Conservation (phyloP, 208 protist genomes). For the Acanthamoeba triangularis region DNA sequence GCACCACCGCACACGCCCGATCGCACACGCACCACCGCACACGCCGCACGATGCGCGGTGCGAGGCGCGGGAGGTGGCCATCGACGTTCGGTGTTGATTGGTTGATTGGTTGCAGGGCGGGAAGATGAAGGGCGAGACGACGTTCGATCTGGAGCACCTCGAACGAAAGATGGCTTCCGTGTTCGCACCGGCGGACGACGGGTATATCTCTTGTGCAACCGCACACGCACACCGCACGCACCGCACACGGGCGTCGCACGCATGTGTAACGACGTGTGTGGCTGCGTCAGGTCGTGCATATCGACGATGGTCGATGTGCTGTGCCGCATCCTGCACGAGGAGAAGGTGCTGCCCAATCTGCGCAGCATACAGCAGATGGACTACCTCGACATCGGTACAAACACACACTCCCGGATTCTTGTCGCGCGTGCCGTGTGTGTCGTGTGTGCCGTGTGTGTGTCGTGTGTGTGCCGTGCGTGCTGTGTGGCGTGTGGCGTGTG, state of each 20-base stretch:
- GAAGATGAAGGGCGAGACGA: constrained; percentile 55
- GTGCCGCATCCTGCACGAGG: constrained; percentile 37
- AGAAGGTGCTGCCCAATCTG: constrained; percentile 61
- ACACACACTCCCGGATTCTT: background rate
- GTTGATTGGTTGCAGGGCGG: background rate
- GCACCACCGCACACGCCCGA: background rate
- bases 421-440: background rate
- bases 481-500: no score
- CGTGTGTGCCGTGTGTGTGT: background rate
- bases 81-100: background rate
- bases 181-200: background rate
- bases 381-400: constrained; percentile 64
- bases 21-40: background rate
- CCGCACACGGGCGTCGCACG: no score
- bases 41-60: background rate
- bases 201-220: background rate
- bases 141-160: constrained; percentile 55
- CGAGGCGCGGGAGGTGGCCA: background rate
- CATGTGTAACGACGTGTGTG: background rate
- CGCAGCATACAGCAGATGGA: constrained; percentile 65
- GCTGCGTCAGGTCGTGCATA: background rate
- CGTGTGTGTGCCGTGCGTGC: background rate
- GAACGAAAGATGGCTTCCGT: background rate
- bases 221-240: background rate
- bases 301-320: constrained; percentile 57